phyloP scores from a whole-genome alignment of 2,329 filamentous ascomycete genomes.

The Beauveria sp. region DNA sequence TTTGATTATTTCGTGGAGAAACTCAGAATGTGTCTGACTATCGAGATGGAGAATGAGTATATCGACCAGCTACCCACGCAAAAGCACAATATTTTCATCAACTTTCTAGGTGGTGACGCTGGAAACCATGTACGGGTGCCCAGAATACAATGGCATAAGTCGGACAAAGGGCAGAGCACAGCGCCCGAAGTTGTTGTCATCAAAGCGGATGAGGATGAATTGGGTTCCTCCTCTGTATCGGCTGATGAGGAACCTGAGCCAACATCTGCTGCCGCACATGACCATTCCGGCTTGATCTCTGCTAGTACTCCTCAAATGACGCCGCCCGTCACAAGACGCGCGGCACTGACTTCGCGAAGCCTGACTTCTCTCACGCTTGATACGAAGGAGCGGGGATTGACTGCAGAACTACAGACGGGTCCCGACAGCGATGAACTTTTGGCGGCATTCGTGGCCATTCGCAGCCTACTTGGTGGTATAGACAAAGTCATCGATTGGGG shows the following conservation, averaged over 20 bases:
- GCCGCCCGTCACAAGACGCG: neutral
- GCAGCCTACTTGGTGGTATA: constrained; percentile 52
- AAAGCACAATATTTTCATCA: neutral
- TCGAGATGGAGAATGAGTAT: neutral
- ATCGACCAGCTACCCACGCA: neutral
- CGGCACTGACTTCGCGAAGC: neutral
- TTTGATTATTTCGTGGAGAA: neutral
- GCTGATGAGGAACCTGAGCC: neutral
- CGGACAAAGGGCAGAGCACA: neutral
- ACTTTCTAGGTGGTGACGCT: neutral
- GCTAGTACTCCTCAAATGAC: neutral
- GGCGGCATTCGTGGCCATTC: constrained; percentile 50
- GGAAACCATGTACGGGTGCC: neutral
- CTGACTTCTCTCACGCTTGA: neutral
- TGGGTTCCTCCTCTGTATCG: neutral
- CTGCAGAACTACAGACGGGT: constrained; percentile 14
- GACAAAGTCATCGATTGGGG: constrained; percentile 56
- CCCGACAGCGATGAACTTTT: constrained; percentile 32
- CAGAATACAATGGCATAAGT: neutral
- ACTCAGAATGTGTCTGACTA: neutral
- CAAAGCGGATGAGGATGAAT: neutral
- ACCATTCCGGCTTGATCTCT: neutral
- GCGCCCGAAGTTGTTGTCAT: neutral
- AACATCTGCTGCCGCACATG: neutral
- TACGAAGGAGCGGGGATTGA: neutral